Evolutionary conservation across 2,329 filamentous ascomycete species (phyloP).

Genomic region (Claviceps arundinis): DNA sequence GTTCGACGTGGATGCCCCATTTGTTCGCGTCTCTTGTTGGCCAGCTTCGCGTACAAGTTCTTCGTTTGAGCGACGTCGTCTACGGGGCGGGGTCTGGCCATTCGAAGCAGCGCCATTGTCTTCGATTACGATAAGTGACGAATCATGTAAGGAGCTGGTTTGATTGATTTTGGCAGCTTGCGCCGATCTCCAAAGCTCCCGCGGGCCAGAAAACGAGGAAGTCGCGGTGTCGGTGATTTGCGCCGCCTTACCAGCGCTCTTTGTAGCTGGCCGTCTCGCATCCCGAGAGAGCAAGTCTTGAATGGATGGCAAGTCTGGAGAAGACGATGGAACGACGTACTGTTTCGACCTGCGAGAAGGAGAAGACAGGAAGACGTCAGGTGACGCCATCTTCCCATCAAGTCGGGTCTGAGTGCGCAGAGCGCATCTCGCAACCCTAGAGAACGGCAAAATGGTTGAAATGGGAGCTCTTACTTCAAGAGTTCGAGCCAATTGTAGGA

Average conservation of each 20-base stretch:
- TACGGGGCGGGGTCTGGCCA: background rate
- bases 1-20: background rate
- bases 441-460: slow-evolving; percentile 17
- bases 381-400: slow-evolving; percentile 19
- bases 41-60: background rate
- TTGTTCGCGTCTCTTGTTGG: background rate
- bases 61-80: background rate
- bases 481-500: background rate
- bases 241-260: slow-evolving; percentile 23
- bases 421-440: slow-evolving; percentile 28
- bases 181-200: slow-evolving; percentile 22
- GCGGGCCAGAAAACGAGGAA: slow-evolving; percentile 28
- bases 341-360: slow-evolving; percentile 18
- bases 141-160: background rate
- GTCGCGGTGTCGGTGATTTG: slow-evolving; percentile 23
- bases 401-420: slow-evolving; percentile 26
- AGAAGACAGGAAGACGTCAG: slow-evolving; percentile 20
- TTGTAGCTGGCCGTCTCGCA: slow-evolving; percentile 18
- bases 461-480: background rate
- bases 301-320: slow-evolving; percentile 41
- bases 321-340: slow-evolving; percentile 29
- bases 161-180: slow-evolving; percentile 11
- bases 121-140: background rate
- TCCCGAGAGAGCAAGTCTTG: slow-evolving; percentile 31
- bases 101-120: background rate